Evolutionary conservation across 192 early-diverging fungal genomes (phyloP).

Genomic region (Globomyces pollinis-pini): DNA sequence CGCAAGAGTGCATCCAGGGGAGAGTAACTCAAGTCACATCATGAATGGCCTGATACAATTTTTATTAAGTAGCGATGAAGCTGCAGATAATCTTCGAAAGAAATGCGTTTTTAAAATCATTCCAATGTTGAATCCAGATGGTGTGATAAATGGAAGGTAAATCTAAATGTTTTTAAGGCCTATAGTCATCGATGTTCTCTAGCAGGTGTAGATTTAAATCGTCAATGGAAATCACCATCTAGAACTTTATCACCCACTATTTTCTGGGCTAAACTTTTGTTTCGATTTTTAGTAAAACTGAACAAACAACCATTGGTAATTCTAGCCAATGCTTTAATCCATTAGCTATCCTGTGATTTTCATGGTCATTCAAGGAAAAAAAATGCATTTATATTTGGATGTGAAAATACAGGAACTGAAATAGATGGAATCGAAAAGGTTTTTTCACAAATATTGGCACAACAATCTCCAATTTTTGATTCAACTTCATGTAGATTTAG

Average conservation of each 20-base stretch:
- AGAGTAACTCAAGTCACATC: constrained; percentile 42
- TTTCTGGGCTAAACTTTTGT: constrained; percentile 39
- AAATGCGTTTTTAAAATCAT: constrained; percentile 44
- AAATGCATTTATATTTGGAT: constrained; percentile 46
- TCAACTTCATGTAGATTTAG: constrained; percentile 22
- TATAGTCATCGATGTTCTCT: constrained; percentile 43
- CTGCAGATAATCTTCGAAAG: constrained; percentile 24
- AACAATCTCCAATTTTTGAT: constrained; percentile 37
- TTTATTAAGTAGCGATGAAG: constrained; percentile 28
- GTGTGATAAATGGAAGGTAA: constrained; percentile 42
- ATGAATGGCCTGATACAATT: constrained; percentile 41
- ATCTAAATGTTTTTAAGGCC: too few species aligned
- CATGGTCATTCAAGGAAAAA: constrained; percentile 49
- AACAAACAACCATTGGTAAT: constrained; percentile 24
- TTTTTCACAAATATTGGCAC: constrained; percentile 25
- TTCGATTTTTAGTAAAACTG: constrained; percentile 25
- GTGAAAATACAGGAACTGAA: constrained; percentile 29
- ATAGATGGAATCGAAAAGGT: constrained; percentile 35
- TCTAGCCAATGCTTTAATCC: constrained; percentile 3
- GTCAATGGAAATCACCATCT: constrained; percentile 38
- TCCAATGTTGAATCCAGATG: constrained; percentile 52
- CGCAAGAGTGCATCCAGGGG: constrained; percentile 48
- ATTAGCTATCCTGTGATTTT: constrained; percentile 40
- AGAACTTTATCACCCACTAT: constrained; percentile 26
- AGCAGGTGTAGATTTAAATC: constrained; percentile 45